A percentile compares a stretch with the other conserved stretches of the same genome.
These are phyloP conservation scores for Heterobasidion irregulare DNA, from an alignment of 1,284 basidiomycete genomes.

Conservation along the genomic window DNA sequence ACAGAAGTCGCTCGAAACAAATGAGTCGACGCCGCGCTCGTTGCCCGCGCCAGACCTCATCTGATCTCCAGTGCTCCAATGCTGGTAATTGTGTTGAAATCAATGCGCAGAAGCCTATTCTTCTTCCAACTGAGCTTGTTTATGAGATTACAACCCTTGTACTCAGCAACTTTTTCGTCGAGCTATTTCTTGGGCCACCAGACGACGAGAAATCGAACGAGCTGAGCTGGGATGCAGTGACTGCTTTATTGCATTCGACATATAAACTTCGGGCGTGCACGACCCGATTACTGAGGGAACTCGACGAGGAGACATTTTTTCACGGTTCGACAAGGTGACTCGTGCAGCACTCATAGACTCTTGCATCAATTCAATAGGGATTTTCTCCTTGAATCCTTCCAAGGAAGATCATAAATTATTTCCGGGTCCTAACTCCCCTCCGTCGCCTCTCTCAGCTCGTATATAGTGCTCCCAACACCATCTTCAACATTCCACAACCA, in stretches of 20 bases:
- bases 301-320: not conserved
- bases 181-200: not conserved
- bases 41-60: too few relatives aligned
- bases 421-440: not conserved
- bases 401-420: not conserved
- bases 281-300: not conserved
- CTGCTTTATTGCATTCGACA: not conserved
- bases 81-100: too few relatives aligned
- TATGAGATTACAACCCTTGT: not conserved
- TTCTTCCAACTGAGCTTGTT: not conserved
- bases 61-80: too few relatives aligned
- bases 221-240: not conserved
- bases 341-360: too few relatives aligned
- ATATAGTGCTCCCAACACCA: not conserved
- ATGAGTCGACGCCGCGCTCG: too few relatives aligned
- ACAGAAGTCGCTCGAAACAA: not conserved
- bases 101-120: not conserved
- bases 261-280: not conserved
- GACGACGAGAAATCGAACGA: too few relatives aligned
- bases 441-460: not conserved
- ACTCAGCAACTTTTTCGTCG: not conserved
- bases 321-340: not conserved
- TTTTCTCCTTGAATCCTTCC: not conserved
- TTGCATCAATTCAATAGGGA: too few relatives aligned
- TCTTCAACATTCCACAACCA: not conserved